These are phyloP conservation scores for Tylopilus vinaceipallidus DNA, from an alignment of 768 basidiomycete species.

Conservation along the genomic window DNA sequence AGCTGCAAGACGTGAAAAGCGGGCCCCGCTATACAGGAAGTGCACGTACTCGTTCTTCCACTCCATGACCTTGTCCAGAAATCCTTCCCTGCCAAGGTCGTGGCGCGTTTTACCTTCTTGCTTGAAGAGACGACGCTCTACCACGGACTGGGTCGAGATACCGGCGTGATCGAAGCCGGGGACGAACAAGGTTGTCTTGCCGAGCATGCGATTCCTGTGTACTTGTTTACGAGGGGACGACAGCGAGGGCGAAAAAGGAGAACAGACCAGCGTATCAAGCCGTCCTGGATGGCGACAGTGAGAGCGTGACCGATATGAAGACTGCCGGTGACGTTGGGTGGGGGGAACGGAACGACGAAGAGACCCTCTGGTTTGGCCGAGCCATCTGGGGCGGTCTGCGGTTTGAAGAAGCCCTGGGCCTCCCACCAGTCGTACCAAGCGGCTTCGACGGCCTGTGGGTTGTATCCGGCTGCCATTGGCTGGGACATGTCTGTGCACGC, in stretches of 20 bases:
- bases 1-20: slow-evolving; percentile 45
- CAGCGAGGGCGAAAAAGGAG: neutral
- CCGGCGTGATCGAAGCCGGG: slow-evolving; percentile 99
- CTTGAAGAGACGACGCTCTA: slow-evolving; percentile 91
- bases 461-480: slow-evolving; percentile 91
- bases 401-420: slow-evolving; percentile 86
- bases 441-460: slow-evolving; percentile 91
- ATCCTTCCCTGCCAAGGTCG: slow-evolving; percentile 91
- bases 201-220: slow-evolving; percentile 91
- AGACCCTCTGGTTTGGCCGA: slow-evolving; percentile 58
- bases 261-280: slow-evolving; percentile 80
- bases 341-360: slow-evolving; percentile 88
- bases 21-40: neutral
- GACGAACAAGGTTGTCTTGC: slow-evolving; percentile 83
- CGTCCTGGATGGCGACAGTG: slow-evolving; percentile 89
- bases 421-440: slow-evolving; percentile 99
- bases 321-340: slow-evolving; percentile 95
- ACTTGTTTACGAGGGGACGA: neutral
- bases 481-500: slow-evolving; percentile 65
- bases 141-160: slow-evolving; percentile 96
- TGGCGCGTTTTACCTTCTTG: slow-evolving; percentile 78
- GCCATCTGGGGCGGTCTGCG: slow-evolving; percentile 58
- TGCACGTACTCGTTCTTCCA: slow-evolving; percentile 94
- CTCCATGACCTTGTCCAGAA: slow-evolving; percentile 86
- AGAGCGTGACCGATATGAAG: slow-evolving; percentile 95